phyloP scores from a whole-genome alignment of 2,329 filamentous ascomycete species.

The Ceratocystis smalleyi region DNA sequence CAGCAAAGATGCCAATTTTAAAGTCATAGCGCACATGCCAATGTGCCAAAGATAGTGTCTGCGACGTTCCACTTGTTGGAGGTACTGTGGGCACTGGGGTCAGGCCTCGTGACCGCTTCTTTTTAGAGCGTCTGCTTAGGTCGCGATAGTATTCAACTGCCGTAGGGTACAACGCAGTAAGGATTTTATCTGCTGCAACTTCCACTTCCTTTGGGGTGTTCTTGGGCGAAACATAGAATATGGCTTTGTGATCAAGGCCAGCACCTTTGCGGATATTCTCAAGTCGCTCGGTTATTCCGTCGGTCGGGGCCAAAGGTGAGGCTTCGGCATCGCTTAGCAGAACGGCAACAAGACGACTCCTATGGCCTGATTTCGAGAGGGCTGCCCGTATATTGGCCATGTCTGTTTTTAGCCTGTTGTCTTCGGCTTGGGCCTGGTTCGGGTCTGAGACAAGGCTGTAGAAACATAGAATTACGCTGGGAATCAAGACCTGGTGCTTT shows the following conservation, averaged over 20 bases:
- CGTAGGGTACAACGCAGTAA: conserved; percentile 55
- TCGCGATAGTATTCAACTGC: conserved; percentile 87
- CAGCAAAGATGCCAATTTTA: conserved; percentile 78
- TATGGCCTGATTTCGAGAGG: conserved; percentile 55
- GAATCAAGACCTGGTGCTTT: conserved; percentile 77
- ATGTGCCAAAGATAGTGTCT: conserved; percentile 66
- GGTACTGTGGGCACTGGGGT: conserved; percentile 70
- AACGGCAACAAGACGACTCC: conserved; percentile 60
- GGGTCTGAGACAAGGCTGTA: conserved; percentile 61
- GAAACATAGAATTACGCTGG: conserved; percentile 66
- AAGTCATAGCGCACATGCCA: conserved; percentile 95
- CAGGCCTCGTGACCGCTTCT: conserved; percentile 68
- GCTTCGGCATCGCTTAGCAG: conserved; percentile 57
- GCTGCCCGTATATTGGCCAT: conserved; percentile 62
- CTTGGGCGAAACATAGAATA: conserved; percentile 70
- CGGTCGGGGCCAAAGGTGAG: conserved; percentile 28
- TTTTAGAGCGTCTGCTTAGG: conserved; percentile 75
- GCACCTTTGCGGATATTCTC: conserved; percentile 65
- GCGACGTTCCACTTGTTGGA: conserved; percentile 68
- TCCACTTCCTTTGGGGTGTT: conserved; percentile 56
- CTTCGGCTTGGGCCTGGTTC: conserved; percentile 59
- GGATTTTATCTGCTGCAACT: conserved; percentile 56
- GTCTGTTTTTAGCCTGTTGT: conserved; percentile 77
- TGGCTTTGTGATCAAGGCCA: conserved; percentile 64
- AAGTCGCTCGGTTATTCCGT: conserved; percentile 53